Percentiles rank a stretch among this genome's conserved stretches.
phyloP scores from a whole-genome alignment of 345 rosid genomes.

The Trapa bicornis region DNA sequence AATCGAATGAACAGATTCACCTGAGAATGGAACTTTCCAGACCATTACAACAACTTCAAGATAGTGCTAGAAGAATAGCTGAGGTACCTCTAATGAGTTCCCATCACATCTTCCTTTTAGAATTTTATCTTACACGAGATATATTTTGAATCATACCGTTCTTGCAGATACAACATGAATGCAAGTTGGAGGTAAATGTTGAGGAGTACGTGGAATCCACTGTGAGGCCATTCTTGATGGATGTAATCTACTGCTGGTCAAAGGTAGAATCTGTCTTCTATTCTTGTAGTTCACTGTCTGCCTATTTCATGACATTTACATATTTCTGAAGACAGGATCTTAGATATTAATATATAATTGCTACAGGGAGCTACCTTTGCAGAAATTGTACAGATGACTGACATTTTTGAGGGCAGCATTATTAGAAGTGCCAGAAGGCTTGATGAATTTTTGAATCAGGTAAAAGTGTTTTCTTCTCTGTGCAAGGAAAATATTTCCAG shows the following conservation, averaged over 20 bases:
- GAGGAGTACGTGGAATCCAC: slow-evolving; percentile 96
- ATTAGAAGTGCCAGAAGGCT: slow-evolving; percentile 89
- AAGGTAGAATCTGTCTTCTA: slow-evolving; percentile 33
- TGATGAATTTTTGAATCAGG: slow-evolving; percentile 96
- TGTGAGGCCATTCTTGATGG: slow-evolving; percentile 87
- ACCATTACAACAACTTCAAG: slow-evolving; percentile 93
- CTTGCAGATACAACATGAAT: slow-evolving; percentile 82
- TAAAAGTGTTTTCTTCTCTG: slow-evolving; percentile 8
- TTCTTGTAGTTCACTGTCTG: neutral
- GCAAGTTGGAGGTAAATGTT: slow-evolving; percentile 80
- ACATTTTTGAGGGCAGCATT: slow-evolving; percentile 95
- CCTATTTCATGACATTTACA: neutral
- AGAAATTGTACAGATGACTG: slow-evolving; percentile 91
- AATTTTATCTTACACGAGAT: neutral
- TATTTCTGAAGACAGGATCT: neutral
- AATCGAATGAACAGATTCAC: slow-evolving; percentile 73
- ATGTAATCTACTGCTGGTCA: slow-evolving; percentile 94
- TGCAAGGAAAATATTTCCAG: neutral
- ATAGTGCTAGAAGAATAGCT: slow-evolving; percentile 91
- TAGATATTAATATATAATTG: neutral
- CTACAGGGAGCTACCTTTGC: slow-evolving; percentile 80
- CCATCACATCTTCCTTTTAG: neutral
- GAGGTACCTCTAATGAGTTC: slow-evolving; percentile 34
- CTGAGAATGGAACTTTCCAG: slow-evolving; percentile 79
- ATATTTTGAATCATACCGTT: neutral